phyloP scores from a whole-genome alignment of 192 early-diverging fungal species.

The Paraglomus brasilianum region DNA sequence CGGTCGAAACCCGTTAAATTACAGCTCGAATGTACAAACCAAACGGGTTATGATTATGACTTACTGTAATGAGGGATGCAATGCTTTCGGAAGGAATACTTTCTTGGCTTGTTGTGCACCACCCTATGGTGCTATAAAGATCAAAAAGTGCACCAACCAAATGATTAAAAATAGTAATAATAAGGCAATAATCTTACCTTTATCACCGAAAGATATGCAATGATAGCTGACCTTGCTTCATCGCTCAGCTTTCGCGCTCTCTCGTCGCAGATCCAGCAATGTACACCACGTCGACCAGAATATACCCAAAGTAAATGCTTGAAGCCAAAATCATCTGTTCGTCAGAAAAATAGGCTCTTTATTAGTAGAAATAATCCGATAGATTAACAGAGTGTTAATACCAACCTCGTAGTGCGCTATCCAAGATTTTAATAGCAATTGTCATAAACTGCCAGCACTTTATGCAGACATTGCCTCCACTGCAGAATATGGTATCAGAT shows the following conservation, averaged over 20 bases:
- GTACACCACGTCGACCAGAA: conserved; percentile 93
- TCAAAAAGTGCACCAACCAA: not conserved
- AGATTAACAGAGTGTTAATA: not conserved
- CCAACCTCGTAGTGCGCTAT: conserved; percentile 66
- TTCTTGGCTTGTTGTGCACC: conserved; percentile 72
- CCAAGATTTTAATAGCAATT: conserved; percentile 83
- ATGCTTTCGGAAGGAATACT: conserved; percentile 59
- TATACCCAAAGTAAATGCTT: conserved; percentile 93
- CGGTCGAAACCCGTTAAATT: not conserved
- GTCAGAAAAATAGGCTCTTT: not conserved
- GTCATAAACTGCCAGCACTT: conserved; percentile 97
- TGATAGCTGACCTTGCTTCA: conserved; percentile 78
- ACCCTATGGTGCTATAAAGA: conserved; percentile 47
- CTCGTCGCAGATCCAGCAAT: conserved; percentile 97
- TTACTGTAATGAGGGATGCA: conserved; percentile 76
- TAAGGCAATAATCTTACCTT: conserved; percentile 39
- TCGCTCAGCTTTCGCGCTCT: conserved; percentile 75
- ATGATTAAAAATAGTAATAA: not conserved
- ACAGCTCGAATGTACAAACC: conserved; percentile 5
- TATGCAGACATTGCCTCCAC: conserved; percentile 78
- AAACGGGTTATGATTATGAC: conserved; percentile 24
- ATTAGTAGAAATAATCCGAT: conserved; percentile 14
- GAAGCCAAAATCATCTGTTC: conserved; percentile 91
- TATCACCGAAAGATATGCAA: conserved; percentile 78
- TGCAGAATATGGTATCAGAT: conserved; percentile 22